A percentile compares a stretch with the other conserved stretches of the same genome.
Evolutionary conservation across 1,139 yeast species (phyloP).

Genomic region (Taiozyma sp.): DNA sequence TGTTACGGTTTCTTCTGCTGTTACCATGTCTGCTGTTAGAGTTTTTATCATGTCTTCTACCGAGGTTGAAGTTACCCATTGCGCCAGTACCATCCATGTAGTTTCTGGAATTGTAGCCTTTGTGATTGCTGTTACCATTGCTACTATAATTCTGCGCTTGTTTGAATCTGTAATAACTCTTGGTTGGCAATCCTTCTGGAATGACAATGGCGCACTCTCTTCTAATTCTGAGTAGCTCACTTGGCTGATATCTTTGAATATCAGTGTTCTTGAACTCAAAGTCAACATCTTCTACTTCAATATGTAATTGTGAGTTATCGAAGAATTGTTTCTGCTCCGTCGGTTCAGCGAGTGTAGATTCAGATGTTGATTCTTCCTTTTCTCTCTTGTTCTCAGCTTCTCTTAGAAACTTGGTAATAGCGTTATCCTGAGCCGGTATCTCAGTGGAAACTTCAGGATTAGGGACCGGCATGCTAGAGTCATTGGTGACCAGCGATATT

Average conservation of each 20-base stretch:
- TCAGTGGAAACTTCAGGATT: background rate
- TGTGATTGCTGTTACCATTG: conserved; percentile 8
- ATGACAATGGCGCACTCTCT: conserved; percentile 8
- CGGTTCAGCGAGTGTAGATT: conserved; percentile 4
- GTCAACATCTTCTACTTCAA: conserved; percentile 16
- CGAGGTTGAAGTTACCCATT: conserved; percentile 23
- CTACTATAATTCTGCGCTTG: conserved; percentile 8
- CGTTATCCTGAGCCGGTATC: conserved; percentile 10
- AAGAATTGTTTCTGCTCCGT: conserved; percentile 2
- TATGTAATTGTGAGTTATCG: background rate
- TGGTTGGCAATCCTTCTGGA: conserved; percentile 19
- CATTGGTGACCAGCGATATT: conserved; percentile 6
- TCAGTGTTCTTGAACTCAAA: conserved; percentile 9
- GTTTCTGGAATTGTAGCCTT: conserved; percentile 13
- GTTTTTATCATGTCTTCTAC: conserved; percentile 5
- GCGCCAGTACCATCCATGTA: conserved; percentile 20
- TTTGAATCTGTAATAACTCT: conserved; percentile 15
- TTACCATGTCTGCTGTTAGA: conserved; percentile 6
- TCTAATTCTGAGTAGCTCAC: conserved; percentile 16
- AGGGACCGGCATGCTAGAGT: too few species aligned
- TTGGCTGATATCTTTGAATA: conserved; percentile 16
- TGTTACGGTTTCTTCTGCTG: conserved; percentile 14
- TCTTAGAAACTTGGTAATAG: conserved; percentile 19
- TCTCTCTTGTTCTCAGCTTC: conserved; percentile 23
- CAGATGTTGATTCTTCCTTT: conserved; percentile 15